Conservation (phyloP, 257 asterid genomes). For the Voacanga thouarsii region DNA sequence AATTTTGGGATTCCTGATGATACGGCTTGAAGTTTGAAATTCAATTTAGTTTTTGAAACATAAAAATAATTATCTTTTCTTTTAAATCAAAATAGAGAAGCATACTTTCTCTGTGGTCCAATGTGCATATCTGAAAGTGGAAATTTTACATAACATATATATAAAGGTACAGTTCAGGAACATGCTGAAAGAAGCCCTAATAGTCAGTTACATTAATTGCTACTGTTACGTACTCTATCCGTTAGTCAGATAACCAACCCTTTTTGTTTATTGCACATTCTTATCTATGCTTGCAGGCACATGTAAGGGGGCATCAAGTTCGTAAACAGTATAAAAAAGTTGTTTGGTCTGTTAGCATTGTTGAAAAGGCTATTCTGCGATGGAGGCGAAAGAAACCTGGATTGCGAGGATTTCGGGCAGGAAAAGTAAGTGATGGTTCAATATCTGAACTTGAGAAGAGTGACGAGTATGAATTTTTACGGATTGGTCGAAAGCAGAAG, state of each 20-base stretch:
- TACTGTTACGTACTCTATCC: too few species aligned
- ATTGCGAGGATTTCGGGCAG: slow-evolving; percentile 24
- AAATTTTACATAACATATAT: not conserved
- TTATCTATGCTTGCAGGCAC: slow-evolving; percentile 21
- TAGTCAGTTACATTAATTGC: too few species aligned
- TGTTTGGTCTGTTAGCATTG: slow-evolving; percentile 28
- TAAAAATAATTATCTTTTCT: too few species aligned
- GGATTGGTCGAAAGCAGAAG: slow-evolving; percentile 22
- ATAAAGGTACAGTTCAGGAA: too few species aligned
- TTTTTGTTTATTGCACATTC: not conserved
- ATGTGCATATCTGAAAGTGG: too few species aligned
- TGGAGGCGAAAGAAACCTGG: slow-evolving; percentile 34
- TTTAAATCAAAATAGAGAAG: too few species aligned
- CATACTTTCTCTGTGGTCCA: too few species aligned
- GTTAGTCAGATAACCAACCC: too few species aligned
- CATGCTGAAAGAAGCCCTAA: too few species aligned
- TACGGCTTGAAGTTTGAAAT: too few species aligned
- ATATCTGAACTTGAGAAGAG: slow-evolving; percentile 15
- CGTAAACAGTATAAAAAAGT: slow-evolving; percentile 26
- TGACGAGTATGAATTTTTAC: slow-evolving; percentile 26
- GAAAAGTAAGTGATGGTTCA: slow-evolving; percentile 8
- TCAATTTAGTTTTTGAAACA: too few species aligned
- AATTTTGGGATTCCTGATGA: too few species aligned
- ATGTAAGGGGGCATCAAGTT: slow-evolving; percentile 30
- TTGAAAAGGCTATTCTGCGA: slow-evolving; percentile 32